A percentile compares a stretch with the other conserved stretches of the same genome.
Evolutionary conservation across 75 land plant species (phyloP).

Genomic region (Cryptomeria japonica): DNA sequence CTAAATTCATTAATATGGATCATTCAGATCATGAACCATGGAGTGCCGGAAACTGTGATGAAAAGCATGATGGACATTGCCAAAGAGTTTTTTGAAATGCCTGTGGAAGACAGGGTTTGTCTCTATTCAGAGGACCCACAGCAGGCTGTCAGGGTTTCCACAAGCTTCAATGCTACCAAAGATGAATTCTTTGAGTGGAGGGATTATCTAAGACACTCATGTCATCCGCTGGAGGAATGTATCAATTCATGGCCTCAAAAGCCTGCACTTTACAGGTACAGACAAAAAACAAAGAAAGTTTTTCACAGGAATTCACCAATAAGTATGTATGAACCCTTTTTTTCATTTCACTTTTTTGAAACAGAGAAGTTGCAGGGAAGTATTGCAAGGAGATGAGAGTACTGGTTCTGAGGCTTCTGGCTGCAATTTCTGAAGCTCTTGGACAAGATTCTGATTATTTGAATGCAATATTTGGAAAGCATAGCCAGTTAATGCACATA

Average conservation of each 20-base stretch:
- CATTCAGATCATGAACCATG: constrained; percentile 69
- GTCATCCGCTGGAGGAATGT: no score
- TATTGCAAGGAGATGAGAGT: neutral
- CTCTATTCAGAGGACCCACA: no score
- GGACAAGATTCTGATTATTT: constrained; percentile 46
- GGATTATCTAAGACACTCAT: no score
- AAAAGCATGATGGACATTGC: constrained; percentile 21
- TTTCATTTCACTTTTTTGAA: no score
- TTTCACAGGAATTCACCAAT: constrained; percentile 26
- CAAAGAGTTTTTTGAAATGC: no score
- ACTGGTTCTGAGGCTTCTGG: constrained; percentile 33
- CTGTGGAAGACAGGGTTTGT: no score
- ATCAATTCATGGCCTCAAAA: no score
- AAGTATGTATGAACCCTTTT: constrained; percentile 20
- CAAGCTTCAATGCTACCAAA: no score
- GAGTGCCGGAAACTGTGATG: constrained; percentile 32
- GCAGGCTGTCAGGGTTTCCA: no score
- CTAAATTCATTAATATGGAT: neutral
- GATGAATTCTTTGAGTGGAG: no score
- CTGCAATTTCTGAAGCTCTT: constrained; percentile 53
- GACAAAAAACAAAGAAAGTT: neutral
- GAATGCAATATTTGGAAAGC: constrained; percentile 40
- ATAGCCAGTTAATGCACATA: constrained; percentile 48
- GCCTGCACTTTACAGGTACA: neutral
- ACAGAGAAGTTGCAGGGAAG: no score